Conservation (phyloP, 176 grass and related monocot species). For the Typha latifolia region DNA sequence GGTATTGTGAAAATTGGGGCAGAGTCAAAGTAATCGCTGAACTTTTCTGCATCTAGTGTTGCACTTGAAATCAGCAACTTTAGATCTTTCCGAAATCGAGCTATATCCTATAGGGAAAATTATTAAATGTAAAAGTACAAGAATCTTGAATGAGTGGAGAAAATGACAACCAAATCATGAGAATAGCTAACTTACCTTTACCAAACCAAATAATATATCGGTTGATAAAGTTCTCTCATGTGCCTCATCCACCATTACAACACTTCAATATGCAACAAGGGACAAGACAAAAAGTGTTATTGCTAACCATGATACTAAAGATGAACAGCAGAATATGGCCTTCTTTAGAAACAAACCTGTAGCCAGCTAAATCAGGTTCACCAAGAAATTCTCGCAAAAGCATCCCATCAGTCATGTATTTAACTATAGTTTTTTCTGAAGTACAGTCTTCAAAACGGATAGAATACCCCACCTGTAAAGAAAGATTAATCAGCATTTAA, state of each 20-base stretch:
- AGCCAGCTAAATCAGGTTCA: conserved; percentile 87
- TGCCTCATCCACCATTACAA: conserved; percentile 97
- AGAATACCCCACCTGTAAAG: conserved; percentile 80
- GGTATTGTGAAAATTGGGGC: conserved; percentile 94
- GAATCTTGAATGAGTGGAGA: conserved; percentile 1
- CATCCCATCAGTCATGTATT: conserved; percentile 99
- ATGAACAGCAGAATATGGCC: neutral
- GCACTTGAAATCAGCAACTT: conserved; percentile 97
- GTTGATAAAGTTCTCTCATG: conserved; percentile 92
- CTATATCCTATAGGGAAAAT: conserved; percentile 60
- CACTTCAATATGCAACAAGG: conserved; percentile 12
- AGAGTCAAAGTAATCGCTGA: conserved; percentile 87
- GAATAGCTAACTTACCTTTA: conserved; percentile 47
- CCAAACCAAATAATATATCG: conserved; percentile 93
- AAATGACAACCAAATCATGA: conserved; percentile 12
- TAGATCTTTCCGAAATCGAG: conserved; percentile 67
- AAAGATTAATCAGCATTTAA: conserved; percentile 18
- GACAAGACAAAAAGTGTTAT: neutral
- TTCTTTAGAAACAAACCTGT: conserved; percentile 32
- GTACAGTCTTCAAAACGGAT: conserved; percentile 99
- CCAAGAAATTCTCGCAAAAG: conserved; percentile 90
- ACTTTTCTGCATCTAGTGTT: conserved; percentile 88
- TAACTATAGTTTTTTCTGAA: conserved; percentile 89
- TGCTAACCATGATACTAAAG: neutral
- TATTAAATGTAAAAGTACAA: conserved; percentile 8